Evolutionary conservation across 106 monocot species (phyloP).

Genomic region (Phalaenopsis aphrodite): DNA sequence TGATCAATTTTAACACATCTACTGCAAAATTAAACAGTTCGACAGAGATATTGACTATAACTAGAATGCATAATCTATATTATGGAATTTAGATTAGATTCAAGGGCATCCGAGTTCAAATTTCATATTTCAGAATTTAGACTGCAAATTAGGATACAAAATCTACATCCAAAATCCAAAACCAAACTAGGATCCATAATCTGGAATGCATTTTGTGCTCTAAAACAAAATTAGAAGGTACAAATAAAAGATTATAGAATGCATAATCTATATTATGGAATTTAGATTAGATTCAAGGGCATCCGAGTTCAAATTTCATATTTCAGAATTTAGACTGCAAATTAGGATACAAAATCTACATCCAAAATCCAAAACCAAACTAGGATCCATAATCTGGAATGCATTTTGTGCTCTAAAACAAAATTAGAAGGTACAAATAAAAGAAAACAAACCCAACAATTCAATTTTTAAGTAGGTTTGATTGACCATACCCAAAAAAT

Average conservation of each 20-base stretch:
- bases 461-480: background rate
- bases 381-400: background rate
- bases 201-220: background rate
- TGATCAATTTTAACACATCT: background rate
- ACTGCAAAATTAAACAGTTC: background rate
- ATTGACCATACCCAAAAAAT: background rate
- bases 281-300: background rate
- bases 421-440: background rate
- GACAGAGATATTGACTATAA: background rate
- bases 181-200: background rate
- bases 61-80: background rate
- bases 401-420: background rate
- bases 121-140: background rate
- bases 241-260: too few relatives aligned
- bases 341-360: background rate
- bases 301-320: background rate
- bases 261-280: background rate
- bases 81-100: background rate
- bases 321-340: background rate
- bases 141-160: background rate
- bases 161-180: background rate
- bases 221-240: too few relatives aligned
- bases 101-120: background rate
- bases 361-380: background rate
- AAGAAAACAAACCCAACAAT: background rate